These are phyloP conservation scores for Citrullus amarus DNA, from an alignment of 306 rosid species.

Conservation along the genomic window DNA sequence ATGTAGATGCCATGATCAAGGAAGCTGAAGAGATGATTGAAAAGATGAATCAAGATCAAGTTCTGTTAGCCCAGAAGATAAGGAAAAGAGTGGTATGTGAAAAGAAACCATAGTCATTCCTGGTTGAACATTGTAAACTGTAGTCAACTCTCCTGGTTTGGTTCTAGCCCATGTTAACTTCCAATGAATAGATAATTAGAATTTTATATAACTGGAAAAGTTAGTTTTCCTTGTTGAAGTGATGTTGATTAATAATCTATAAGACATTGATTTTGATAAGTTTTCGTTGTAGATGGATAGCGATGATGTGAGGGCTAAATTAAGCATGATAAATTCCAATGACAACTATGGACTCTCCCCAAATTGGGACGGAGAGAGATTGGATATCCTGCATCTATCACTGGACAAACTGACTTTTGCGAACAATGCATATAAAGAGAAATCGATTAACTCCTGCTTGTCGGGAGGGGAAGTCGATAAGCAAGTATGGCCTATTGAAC, in stretches of 20 bases:
- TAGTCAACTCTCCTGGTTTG: neutral
- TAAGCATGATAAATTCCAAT: neutral
- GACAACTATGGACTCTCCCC: neutral
- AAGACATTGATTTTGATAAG: too few species aligned
- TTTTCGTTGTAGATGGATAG: neutral
- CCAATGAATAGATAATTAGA: neutral
- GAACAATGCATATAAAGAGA: conserved; percentile 6
- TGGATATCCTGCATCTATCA: conserved; percentile 4
- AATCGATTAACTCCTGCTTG: neutral
- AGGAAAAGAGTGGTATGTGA: conserved; percentile 4
- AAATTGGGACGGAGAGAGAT: neutral
- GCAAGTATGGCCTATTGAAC: conserved; percentile 1
- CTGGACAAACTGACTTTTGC: conserved; percentile 17
- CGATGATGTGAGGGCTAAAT: neutral
- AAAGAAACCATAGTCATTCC: neutral
- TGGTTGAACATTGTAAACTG: neutral
- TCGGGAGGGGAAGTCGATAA: conserved; percentile 7
- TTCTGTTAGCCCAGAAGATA: neutral
- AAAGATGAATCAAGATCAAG: neutral
- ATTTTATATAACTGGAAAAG: neutral
- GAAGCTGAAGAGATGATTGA: conserved; percentile 5
- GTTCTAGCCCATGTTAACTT: neutral
- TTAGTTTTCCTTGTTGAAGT: neutral
- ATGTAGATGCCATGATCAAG: neutral
- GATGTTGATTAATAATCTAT: neutral